Evolutionary conservation across 768 basidiomycete species (phyloP).

Genomic region (Psilocybe tampanensis): DNA sequence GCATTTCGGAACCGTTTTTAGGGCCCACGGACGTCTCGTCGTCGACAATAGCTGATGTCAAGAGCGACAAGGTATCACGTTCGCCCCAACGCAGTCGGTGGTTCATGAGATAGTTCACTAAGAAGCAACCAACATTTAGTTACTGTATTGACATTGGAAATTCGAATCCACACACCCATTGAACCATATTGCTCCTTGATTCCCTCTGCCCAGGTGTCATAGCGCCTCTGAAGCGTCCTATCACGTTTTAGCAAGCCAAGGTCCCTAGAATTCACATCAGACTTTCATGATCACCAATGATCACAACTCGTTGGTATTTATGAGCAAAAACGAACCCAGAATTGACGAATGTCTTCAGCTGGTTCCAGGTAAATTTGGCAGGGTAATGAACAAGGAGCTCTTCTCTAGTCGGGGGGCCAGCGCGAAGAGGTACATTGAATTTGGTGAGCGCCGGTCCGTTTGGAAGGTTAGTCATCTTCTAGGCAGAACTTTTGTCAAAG

Average conservation of each 20-base stretch:
- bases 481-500: background rate
- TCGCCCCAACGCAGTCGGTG: constrained; percentile 78
- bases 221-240: constrained; percentile 65
- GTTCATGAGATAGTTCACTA: constrained; percentile 74
- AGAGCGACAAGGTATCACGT: constrained; percentile 62
- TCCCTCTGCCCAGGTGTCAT: constrained; percentile 56
- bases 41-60: constrained; percentile 54
- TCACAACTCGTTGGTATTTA: too few species aligned
- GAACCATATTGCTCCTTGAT: constrained; percentile 67
- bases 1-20: constrained; percentile 27
- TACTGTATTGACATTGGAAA: background rate
- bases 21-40: constrained; percentile 11
- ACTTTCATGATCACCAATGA: background rate
- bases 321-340: constrained; percentile 57
- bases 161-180: constrained; percentile 47
- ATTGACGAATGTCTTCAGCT: constrained; percentile 77
- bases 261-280: constrained; percentile 49
- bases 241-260: constrained; percentile 81
- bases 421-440: constrained; percentile 40
- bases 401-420: constrained; percentile 69
- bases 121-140: background rate
- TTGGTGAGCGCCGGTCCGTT: constrained; percentile 8
- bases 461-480: background rate
- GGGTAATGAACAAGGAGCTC: constrained; percentile 74
- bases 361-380: constrained; percentile 72